Conservation (phyloP, 768 basidiomycete genomes). For the Pleurotus sapidus region DNA sequence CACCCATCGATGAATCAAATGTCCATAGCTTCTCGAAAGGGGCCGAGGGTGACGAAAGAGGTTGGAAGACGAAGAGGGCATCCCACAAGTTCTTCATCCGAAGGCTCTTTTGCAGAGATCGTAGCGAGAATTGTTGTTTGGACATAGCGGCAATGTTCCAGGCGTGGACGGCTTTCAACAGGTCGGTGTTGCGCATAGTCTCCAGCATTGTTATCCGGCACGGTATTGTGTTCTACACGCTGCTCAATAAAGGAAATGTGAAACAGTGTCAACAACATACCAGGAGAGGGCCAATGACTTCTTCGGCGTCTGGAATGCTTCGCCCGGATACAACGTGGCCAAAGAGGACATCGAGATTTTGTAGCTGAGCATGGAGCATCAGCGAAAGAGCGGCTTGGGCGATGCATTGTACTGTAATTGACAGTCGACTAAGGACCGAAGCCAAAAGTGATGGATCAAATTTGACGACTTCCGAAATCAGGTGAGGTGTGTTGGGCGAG, state of each 20-base stretch:
- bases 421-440: constrained; percentile 14
- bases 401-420: constrained; percentile 33
- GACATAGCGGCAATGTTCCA: constrained; percentile 34
- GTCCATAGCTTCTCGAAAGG: constrained; percentile 26
- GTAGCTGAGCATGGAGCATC: constrained; percentile 17
- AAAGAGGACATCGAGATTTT: constrained; percentile 38
- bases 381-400: constrained; percentile 13
- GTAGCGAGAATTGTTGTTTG: constrained; percentile 46
- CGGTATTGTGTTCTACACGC: constrained; percentile 40
- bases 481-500: constrained; percentile 1
- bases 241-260: not conserved
- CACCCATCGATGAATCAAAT: constrained; percentile 13
- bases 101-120: constrained; percentile 34
- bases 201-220: constrained; percentile 32
- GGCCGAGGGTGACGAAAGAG: constrained; percentile 15
- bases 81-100: constrained; percentile 32
- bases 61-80: constrained; percentile 44
- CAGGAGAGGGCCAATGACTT: constrained; percentile 44
- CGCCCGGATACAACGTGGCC: constrained; percentile 46
- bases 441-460: constrained; percentile 13
- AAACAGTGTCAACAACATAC: constrained; percentile 23
- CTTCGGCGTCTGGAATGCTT: constrained; percentile 34
- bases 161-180: constrained; percentile 34
- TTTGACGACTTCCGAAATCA: constrained; percentile 11
- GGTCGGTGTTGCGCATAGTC: constrained; percentile 23